Conservation (phyloP, 1,284 basidiomycete genomes). For the Cerrena zonata region DNA sequence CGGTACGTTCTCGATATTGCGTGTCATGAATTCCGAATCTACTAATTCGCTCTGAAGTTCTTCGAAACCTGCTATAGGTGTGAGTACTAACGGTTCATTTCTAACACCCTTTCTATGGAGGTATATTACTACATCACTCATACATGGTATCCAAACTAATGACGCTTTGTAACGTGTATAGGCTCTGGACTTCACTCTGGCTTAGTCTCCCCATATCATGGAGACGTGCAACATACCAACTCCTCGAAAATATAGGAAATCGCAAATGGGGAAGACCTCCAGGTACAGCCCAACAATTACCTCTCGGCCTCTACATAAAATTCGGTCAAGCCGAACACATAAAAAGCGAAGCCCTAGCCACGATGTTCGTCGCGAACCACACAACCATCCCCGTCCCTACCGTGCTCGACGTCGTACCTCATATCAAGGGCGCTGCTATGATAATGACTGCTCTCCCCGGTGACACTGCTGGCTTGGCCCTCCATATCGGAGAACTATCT, state of each 20-base stretch:
- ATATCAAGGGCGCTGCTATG: background rate
- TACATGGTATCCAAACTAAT: background rate
- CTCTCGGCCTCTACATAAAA: background rate
- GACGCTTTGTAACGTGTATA: background rate
- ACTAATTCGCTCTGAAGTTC: background rate
- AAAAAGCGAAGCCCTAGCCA: background rate
- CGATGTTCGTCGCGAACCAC: slow-evolving; percentile 1
- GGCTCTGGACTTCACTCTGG: background rate
- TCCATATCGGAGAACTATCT: background rate
- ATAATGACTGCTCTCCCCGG: slow-evolving; percentile 8
- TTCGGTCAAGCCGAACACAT: background rate
- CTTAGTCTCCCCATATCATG: background rate
- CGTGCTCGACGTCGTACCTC: slow-evolving; percentile 12
- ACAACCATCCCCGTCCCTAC: slow-evolving; percentile 15
- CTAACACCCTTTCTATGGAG: background rate
- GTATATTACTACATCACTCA: background rate
- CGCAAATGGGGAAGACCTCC: background rate
- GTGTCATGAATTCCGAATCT: background rate
- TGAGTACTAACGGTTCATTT: background rate
- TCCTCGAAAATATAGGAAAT: background rate
- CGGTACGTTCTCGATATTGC: background rate
- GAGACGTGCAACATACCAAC: background rate
- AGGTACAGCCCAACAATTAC: background rate
- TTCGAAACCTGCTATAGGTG: background rate
- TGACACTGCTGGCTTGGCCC: background rate